Percentiles rank a stretch among this genome's conserved stretches.
phyloP scores from a whole-genome alignment of 2,329 filamentous ascomycete genomes.

The Lachnellula cervina region DNA sequence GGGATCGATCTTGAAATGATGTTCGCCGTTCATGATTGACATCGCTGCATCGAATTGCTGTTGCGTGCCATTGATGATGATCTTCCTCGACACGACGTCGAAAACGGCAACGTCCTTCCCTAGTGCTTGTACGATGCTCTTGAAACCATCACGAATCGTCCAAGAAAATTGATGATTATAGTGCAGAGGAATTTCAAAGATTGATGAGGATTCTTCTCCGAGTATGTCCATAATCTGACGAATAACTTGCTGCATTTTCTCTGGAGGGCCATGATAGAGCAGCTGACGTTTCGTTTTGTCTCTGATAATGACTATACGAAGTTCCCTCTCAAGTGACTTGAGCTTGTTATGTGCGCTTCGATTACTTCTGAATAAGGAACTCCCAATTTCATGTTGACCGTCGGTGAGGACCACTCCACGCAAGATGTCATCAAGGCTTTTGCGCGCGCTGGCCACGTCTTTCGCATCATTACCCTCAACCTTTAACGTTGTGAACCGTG shows the following conservation, averaged over 20 bases:
- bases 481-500: constrained; percentile 3
- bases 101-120: constrained; percentile 19
- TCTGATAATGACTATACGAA: constrained; percentile 19
- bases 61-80: constrained; percentile 16
- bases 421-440: constrained; percentile 2
- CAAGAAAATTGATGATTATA: constrained; percentile 14
- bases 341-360: constrained; percentile 20
- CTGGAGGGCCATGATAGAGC: constrained; percentile 18
- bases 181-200: constrained; percentile 14
- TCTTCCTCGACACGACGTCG: constrained; percentile 17
- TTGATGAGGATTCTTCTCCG: constrained; percentile 11
- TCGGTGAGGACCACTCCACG: constrained; percentile 5
- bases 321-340: constrained; percentile 20
- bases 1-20: constrained; percentile 4
- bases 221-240: constrained; percentile 14
- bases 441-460: constrained; percentile 3
- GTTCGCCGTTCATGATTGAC: constrained; percentile 14
- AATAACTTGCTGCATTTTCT: constrained; percentile 18
- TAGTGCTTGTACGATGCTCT: constrained; percentile 13
- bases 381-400: neutral
- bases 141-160: constrained; percentile 19
- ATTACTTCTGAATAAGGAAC: constrained; percentile 14
- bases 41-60: constrained; percentile 16
- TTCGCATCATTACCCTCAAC: constrained; percentile 7
- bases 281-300: constrained; percentile 23